A percentile compares a stretch with the other conserved stretches of the same genome.
These are phyloP conservation scores for Quercus parvula DNA, from an alignment of 306 rosid genomes.

Conservation along the genomic window DNA sequence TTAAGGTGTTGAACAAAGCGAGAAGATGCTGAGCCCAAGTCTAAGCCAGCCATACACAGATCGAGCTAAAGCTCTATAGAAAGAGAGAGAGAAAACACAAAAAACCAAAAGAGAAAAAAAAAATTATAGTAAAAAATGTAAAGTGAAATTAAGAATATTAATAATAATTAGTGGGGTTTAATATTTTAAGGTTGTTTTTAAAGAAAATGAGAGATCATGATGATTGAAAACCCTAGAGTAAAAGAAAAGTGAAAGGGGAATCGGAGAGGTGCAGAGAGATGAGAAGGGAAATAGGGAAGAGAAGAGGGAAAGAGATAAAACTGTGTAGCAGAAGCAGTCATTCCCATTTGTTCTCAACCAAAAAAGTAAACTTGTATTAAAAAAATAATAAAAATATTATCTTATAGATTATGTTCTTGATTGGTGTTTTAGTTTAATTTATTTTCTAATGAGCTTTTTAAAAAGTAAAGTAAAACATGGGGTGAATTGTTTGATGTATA, in stretches of 20 bases:
- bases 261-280: constrained; percentile 25
- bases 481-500: neutral
- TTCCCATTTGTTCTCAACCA: constrained; percentile 4
- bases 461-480: neutral
- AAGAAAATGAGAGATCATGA: constrained; percentile 15
- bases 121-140: constrained; percentile 23
- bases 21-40: constrained; percentile 93
- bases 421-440: neutral
- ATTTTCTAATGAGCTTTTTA: neutral
- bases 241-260: constrained; percentile 29
- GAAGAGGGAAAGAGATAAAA: constrained; percentile 1
- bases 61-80: constrained; percentile 22
- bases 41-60: constrained; percentile 88
- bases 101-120: constrained; percentile 35
- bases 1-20: constrained; percentile 81
- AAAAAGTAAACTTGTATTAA: neutral
- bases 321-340: constrained; percentile 22
- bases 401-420: neutral
- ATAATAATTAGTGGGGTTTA: constrained; percentile 1
- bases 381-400: neutral
- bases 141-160: neutral
- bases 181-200: constrained; percentile 12
- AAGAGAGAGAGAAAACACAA: too few species aligned
- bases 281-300: constrained; percentile 16
- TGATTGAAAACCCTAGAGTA: constrained; percentile 36